These are phyloP conservation scores for Penstemon barbatus DNA, from an alignment of 257 asterid species.

Conservation along the genomic window DNA sequence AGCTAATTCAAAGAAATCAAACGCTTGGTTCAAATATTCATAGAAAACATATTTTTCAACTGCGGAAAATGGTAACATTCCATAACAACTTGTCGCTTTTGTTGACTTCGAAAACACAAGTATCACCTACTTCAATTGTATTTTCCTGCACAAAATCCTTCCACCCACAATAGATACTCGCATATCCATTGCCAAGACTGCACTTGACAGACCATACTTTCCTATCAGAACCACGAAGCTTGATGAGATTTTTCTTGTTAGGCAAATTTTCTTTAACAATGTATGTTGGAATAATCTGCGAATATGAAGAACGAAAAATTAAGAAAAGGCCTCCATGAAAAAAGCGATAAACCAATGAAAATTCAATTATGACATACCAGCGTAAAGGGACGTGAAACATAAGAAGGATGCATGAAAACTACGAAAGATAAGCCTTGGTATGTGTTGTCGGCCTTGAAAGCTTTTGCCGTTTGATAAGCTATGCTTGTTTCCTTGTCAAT, in stretches of 20 bases:
- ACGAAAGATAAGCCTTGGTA: slow-evolving; percentile 13
- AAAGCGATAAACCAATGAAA: neutral
- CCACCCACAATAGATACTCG: slow-evolving; percentile 9
- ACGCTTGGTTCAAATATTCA: no score
- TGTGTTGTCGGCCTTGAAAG: slow-evolving; percentile 7
- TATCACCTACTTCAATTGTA: slow-evolving; percentile 19
- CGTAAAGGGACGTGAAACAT: neutral
- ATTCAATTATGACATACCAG: slow-evolving; percentile 8
- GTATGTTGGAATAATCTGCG: slow-evolving; percentile 18
- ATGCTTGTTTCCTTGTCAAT: neutral
- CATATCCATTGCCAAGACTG: neutral
- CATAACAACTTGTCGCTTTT: neutral
- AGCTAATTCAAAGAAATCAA: no score
- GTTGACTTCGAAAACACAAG: slow-evolving; percentile 26
- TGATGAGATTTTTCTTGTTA: neutral
- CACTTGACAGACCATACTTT: slow-evolving; percentile 13
- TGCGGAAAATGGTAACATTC: slow-evolving; percentile 9
- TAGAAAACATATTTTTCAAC: neutral
- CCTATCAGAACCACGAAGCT: neutral
- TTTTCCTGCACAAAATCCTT: slow-evolving; percentile 29
- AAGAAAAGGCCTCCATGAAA: no score
- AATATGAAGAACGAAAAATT: no score
- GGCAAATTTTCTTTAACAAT: slow-evolving; percentile 10
- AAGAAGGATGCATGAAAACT: slow-evolving; percentile 18
- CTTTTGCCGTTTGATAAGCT: slow-evolving; percentile 22